Percentiles rank a stretch among this genome's conserved stretches.
Evolutionary conservation across 2,329 filamentous ascomycete genomes (phyloP).

Genomic region (Periglandula ipomoeae): DNA sequence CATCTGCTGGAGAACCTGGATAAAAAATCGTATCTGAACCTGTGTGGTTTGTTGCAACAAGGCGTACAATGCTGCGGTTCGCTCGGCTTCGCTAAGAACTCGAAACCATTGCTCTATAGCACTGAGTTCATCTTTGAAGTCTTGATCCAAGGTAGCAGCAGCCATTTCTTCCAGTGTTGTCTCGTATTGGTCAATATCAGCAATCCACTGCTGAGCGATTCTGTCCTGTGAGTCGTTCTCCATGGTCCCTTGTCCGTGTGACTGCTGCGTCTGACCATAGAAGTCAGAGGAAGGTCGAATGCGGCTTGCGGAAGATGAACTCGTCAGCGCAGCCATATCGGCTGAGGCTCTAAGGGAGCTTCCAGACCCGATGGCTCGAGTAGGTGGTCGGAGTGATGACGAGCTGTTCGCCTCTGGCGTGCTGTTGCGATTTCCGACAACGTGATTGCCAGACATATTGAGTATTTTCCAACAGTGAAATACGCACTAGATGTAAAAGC

Average conservation of each 20-base stretch:
- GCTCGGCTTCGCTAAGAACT: conserved; percentile 90
- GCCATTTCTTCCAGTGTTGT: conserved; percentile 99
- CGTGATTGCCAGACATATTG: conserved; percentile 59
- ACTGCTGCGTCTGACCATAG: conserved; percentile 68
- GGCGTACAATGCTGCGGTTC: conserved; percentile 90
- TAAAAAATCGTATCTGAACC: conserved; percentile 98
- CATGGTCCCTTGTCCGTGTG: conserved; percentile 54
- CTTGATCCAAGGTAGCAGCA: conserved; percentile 93
- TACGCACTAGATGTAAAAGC: not conserved
- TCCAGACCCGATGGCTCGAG: conserved; percentile 66
- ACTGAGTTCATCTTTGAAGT: conserved; percentile 98
- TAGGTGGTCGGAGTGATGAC: conserved; percentile 70
- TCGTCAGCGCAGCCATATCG: conserved; percentile 79
- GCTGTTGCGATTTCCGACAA: conserved; percentile 85
- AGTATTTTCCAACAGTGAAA: conserved; percentile 31
- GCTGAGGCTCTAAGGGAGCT: conserved; percentile 90
- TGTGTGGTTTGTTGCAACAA: conserved; percentile 96
- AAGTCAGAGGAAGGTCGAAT: conserved; percentile 95
- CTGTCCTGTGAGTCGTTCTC: conserved; percentile 83
- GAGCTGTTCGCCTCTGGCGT: conserved; percentile 84
- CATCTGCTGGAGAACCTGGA: conserved; percentile 98
- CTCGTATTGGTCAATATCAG: conserved; percentile 97
- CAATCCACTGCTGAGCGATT: conserved; percentile 96
- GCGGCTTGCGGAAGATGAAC: conserved; percentile 59
- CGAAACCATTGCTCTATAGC: conserved; percentile 99